Evolutionary conservation across 306 rosid genomes (phyloP).

Genomic region (Casuarina cunninghamiana): DNA sequence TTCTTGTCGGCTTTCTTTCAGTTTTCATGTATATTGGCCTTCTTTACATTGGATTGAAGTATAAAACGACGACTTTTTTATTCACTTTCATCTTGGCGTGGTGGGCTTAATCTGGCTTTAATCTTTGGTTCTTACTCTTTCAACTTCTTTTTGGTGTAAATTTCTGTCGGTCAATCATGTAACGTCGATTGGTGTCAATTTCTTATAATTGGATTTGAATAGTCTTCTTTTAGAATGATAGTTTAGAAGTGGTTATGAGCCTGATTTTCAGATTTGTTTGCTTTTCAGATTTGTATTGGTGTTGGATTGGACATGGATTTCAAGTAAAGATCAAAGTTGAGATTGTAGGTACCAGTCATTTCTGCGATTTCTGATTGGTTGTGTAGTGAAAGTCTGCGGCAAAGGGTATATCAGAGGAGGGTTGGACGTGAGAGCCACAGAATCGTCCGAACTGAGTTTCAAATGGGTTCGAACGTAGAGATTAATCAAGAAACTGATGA

Average conservation of each 20-base stretch:
- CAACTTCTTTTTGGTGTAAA: not conserved
- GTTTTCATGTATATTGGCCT: not conserved
- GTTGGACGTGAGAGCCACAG: constrained; percentile 20
- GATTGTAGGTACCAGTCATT: constrained; percentile 25
- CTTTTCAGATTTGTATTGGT: constrained; percentile 33
- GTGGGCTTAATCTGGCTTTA: constrained; percentile 18
- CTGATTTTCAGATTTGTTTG: constrained; percentile 24
- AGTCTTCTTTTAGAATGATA: constrained; percentile 13
- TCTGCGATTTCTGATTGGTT: constrained; percentile 23
- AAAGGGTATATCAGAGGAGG: constrained; percentile 23
- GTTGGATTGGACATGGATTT: constrained; percentile 30
- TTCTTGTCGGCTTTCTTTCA: not conserved
- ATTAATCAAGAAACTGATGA: constrained; percentile 47
- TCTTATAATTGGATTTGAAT: constrained; percentile 16
- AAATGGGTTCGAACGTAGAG: constrained; percentile 68
- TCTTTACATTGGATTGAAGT: constrained; percentile 21
- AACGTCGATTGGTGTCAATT: constrained; percentile 18
- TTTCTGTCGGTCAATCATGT: constrained; percentile 15
- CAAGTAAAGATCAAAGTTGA: constrained; percentile 41
- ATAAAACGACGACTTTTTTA: constrained; percentile 22
- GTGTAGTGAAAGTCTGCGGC: constrained; percentile 26
- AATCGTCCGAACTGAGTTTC: constrained; percentile 31
- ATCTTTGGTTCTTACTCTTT: constrained; percentile 12
- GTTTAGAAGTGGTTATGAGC: constrained; percentile 9
- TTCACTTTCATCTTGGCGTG: constrained; percentile 9